Base-by-base conservation (phyloP, 2,329 filamentous ascomycete species). In the Pseudocercospora pini-densiflorae region DNA sequence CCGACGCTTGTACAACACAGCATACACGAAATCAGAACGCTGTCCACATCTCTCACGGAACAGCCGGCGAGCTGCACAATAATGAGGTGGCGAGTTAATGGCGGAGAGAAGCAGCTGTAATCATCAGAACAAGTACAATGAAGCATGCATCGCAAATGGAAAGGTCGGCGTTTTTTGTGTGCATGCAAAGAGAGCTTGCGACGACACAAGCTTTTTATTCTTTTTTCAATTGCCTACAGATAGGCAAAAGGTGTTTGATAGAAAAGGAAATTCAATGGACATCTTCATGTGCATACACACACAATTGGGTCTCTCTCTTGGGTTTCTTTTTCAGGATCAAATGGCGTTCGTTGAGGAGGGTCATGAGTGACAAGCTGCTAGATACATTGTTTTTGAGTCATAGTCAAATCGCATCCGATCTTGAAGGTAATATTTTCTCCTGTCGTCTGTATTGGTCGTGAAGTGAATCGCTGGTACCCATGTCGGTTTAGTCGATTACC, bases 81-180 rank as follows among this genome's bases (percentile, higher is more conserved):
- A 21, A 58, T 58, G 55, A 58, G 31, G 19, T 21, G 55, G 55
- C n/a, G n/a, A 58, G 31, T 58, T 43, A 36, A 58, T 43, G 55
- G 55, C 55, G 31, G 55, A 58, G 55, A 58, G 31, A 58, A 58
- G 55, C 55, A 58, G 55, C 31, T 43, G 55, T 58, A 36, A 58
- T 58, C 55, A 58, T 58, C 55, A 58, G 55, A 23, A 53, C 47
- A 58, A 58, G 55, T 36, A 58, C 55, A 55, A 55, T 29, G 55
- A 58, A 43, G 31, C 55, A 58, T 58, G 55, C 55, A 58, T 58
- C 31, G 55, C 47, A 53, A 29, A 55, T 31, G 51, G 27, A 33
- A 31, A 8, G 51, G 51, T 29, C 8, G 16, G 23, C 23, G 51
- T 27, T 24, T 55, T 55, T 55, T n/a, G n/a, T n/a, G 27, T 4